Evolutionary conservation across 495 filamentous ascomycete genomes (phyloP).

Genomic region (Aspergillus baeticus): DNA sequence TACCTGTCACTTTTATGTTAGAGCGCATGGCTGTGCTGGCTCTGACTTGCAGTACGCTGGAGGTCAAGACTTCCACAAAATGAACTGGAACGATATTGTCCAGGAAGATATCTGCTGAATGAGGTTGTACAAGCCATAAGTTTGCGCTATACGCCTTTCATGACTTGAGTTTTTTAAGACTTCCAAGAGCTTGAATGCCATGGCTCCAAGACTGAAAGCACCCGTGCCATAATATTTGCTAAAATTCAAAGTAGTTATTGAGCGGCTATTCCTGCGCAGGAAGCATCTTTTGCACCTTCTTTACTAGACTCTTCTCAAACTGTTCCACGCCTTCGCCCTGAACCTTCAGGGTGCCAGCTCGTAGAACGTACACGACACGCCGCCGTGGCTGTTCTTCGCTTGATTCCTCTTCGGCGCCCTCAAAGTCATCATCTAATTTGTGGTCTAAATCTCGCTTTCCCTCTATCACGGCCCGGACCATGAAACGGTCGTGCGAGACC

Average conservation of each 20-base stretch:
- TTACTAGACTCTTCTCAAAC: slow-evolving; percentile 65
- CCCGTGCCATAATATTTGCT: too few species aligned
- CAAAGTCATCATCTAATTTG: slow-evolving; percentile 49
- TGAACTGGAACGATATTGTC: too few species aligned
- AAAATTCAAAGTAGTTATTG: too few species aligned
- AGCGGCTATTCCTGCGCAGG: slow-evolving; percentile 7
- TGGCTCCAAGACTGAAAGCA: too few species aligned
- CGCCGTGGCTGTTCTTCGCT: slow-evolving; percentile 46
- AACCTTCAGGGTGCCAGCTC: slow-evolving; percentile 53
- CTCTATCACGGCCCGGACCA: slow-evolving; percentile 67
- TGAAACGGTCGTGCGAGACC: slow-evolving; percentile 76
- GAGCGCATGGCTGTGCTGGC: too few species aligned
- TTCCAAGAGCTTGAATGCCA: too few species aligned
- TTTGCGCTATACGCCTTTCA: neutral
- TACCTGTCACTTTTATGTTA: too few species aligned
- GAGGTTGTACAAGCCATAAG: too few species aligned
- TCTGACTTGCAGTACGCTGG: too few species aligned
- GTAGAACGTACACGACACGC: slow-evolving; percentile 60
- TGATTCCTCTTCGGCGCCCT: slow-evolving; percentile 46
- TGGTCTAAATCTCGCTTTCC: slow-evolving; percentile 48
- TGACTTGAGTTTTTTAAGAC: too few species aligned
- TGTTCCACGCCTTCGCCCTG: slow-evolving; percentile 58
- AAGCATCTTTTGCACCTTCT: slow-evolving; percentile 47
- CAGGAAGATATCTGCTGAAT: too few species aligned
- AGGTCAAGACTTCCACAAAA: too few species aligned